phyloP scores from a whole-genome alignment of 441 rosid species.

The Brassica balearica region DNA sequence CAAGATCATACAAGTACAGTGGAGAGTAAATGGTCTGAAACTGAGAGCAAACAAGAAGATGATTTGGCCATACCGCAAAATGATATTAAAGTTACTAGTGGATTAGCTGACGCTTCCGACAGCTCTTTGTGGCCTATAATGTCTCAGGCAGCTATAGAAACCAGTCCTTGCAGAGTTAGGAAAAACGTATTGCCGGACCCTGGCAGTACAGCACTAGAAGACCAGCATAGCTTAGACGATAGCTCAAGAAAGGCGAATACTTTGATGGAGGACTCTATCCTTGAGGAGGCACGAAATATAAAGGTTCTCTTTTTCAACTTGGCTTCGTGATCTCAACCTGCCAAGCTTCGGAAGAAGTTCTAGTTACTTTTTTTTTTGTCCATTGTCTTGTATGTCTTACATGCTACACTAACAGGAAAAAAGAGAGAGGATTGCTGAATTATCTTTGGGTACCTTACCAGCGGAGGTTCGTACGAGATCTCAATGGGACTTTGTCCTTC shows the following conservation, averaged over 20 bases:
- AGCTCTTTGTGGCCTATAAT: conserved; percentile 45
- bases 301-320: conserved; percentile 60
- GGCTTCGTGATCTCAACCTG: conserved; percentile 32
- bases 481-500: conserved; percentile 96
- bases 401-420: conserved; percentile 66
- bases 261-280: conserved; percentile 75
- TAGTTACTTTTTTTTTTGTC: conserved; percentile 23
- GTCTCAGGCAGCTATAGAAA: conserved; percentile 49
- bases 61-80: conserved; percentile 41
- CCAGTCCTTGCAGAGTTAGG: conserved; percentile 46
- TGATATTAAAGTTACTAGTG: conserved; percentile 44
- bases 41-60: conserved; percentile 52
- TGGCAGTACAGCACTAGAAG: conserved; percentile 47
- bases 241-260: conserved; percentile 52
- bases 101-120: conserved; percentile 39
- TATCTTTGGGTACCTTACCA: conserved; percentile 58
- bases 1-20: conserved; percentile 51
- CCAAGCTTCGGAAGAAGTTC: conserved; percentile 18
- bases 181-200: conserved; percentile 41
- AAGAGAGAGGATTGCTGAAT: conserved; percentile 78
- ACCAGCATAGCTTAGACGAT: conserved; percentile 49
- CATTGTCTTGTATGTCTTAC: conserved; percentile 37
- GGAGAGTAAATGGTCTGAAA: conserved; percentile 49
- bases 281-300: conserved; percentile 85
- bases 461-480: conserved; percentile 56